Evolutionary conservation across 768 basidiomycete species (phyloP), one percentile per base, ranked within the genome.

Genomic region (Mycena pura): DNA sequence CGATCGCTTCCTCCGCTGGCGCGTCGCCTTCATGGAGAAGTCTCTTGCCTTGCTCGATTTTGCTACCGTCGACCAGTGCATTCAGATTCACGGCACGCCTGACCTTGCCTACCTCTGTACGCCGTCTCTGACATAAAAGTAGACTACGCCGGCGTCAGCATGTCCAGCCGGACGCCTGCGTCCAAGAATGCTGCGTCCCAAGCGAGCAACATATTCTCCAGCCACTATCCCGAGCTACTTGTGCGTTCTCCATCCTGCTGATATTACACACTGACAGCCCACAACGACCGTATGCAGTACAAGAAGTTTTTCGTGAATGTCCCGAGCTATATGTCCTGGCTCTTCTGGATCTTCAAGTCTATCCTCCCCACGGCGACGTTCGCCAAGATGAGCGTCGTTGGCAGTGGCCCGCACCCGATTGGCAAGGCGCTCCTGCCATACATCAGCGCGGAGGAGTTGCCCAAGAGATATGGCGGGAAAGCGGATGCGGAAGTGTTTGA

Each of bases 221-320:
- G 80, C 62, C 85, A 93, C 72, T 93, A 94, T 68, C 92, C 92
- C 0, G 92, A 94, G 72, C 80, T 93, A 59, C 76, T 94, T 52
- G 90, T 90, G 40, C 51, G 83, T 75, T 25, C 15, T 15, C 8
- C 5, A 17, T 55, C 9, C 55, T 36, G 27, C 7, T 27, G 11
- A n/a, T 45, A 24, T 13, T n/a, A 34, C n/a, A n/a, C n/a, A 9
- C 19, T 53, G n/a, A 19, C n/a, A 32, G 28, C 55, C 65, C 22
- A 68, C 53, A 24, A 13, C 7, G 7, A n/a, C n/a, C n/a, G 14
- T 29, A 5, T 60, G 21, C 63, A 90, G 89, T 81, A 84, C 68
- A 83, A 82, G 70, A 93, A 93, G 71, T 91, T 88, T 77, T 93
- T 94, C 69, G 80, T 94, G 69, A 92, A 91, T 67, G 91, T 94